A percentile compares a stretch with the other conserved stretches of the same genome.
phyloP scores from a whole-genome alignment of 805 yeast genomes.

The Schizosaccharomyces pombe region ASM294v3 CU329670.1:1343001-1343500 shows the following conservation, averaged over 20 bases:
- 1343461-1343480: conserved; percentile 87
- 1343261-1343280: conserved; percentile 49
- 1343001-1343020: conserved; percentile 37
- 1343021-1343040: conserved; percentile 64
- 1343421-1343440: conserved; percentile 2
- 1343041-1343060: conserved; percentile 55
- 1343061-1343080: conserved; percentile 46
- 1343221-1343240: conserved; percentile 47
- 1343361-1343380: conserved; percentile 63
- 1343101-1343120: conserved; percentile 27
- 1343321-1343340: conserved; percentile 71
- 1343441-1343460: conserved; percentile 55
- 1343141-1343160: too few species aligned
- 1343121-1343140: neutral
- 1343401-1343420: conserved; percentile 80
- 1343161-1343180: conserved; percentile 30
- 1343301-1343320: conserved; percentile 80
- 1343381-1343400: conserved; percentile 62
- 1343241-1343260: conserved; percentile 49
- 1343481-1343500: conserved; percentile 98
- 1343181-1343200: conserved; percentile 73
- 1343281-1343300: conserved; percentile 42
- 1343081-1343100: conserved; percentile 51
- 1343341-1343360: conserved; percentile 56
- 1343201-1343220: conserved; percentile 69